These are phyloP conservation scores for Sugiyamaella qingdaonensis DNA, from an alignment of 805 yeast genomes.

Conservation along the genomic window DNA sequence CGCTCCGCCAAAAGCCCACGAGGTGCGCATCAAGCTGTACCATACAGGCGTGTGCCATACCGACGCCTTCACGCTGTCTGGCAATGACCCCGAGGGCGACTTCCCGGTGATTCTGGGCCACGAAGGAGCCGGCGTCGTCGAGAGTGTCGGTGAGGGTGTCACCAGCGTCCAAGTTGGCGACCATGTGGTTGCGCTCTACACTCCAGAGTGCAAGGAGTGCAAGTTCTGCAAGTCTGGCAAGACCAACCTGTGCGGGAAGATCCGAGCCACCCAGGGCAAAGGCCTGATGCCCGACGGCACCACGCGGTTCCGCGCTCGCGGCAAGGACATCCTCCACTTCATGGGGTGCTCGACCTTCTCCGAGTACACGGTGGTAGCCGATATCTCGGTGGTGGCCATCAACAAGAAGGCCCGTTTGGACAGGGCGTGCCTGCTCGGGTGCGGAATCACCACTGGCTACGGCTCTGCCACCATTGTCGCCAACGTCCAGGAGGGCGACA, in stretches of 20 bases:
- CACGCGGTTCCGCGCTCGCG: conserved; percentile 69
- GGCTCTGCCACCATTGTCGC: conserved; percentile 98
- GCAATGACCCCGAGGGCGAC: conserved; percentile 93
- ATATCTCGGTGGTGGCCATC: conserved; percentile 91
- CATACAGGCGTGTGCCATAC: conserved; percentile 98
- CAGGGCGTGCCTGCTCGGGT: conserved; percentile 87
- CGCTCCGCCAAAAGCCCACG: conserved; percentile 93
- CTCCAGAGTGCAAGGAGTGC: conserved; percentile 96
- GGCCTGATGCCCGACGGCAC: conserved; percentile 99
- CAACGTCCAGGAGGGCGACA: conserved; percentile 83
- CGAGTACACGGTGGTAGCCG: conserved; percentile 97
- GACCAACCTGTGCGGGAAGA: conserved; percentile 93
- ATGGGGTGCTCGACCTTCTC: conserved; percentile 99
- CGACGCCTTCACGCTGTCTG: conserved; percentile 93
- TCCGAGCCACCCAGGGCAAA: conserved; percentile 96
- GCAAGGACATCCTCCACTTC: conserved; percentile 81
- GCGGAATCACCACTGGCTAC: conserved; percentile 98
- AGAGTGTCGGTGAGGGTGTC: conserved; percentile 92
- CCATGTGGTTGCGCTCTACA: conserved; percentile 87
- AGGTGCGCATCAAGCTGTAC: conserved; percentile 84
- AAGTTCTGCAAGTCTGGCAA: conserved; percentile 93
- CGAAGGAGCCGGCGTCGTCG: conserved; percentile 98
- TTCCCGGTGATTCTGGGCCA: conserved; percentile 94
- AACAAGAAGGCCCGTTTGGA: conserved; percentile 80
- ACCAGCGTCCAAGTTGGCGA: conserved; percentile 88